Conservation (phyloP, 805 yeast species). For the Candida maesae region DNA sequence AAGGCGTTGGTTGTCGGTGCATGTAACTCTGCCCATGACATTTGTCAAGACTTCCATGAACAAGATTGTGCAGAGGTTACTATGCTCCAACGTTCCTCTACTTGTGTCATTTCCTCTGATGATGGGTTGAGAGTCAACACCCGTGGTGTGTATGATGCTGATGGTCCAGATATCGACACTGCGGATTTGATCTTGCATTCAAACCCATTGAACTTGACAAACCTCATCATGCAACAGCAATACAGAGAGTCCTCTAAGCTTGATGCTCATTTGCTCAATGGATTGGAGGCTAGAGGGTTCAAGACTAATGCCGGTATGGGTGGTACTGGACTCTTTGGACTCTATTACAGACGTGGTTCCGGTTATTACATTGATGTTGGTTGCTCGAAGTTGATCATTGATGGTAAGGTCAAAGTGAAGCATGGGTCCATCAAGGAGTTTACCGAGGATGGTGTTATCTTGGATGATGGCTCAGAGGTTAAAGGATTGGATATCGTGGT, state of each 20-base stretch:
- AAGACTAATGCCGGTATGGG: conserved; percentile 41
- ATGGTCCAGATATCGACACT: conserved; percentile 35
- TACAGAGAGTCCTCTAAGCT: conserved; percentile 30
- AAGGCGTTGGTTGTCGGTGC: conserved; percentile 43
- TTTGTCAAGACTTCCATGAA: conserved; percentile 41
- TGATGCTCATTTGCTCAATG: conserved; percentile 32
- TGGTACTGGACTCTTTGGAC: conserved; percentile 39
- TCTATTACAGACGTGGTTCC: conserved; percentile 39
- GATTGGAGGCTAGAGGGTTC: conserved; percentile 36
- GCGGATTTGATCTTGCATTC: conserved; percentile 38
- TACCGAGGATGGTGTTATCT: conserved; percentile 35
- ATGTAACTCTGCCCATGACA: conserved; percentile 44
- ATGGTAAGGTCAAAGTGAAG: conserved; percentile 37
- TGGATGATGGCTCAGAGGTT: conserved; percentile 36
- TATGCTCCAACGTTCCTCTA: conserved; percentile 43
- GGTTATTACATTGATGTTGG: conserved; percentile 48
- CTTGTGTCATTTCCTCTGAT: conserved; percentile 38
- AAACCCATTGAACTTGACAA: conserved; percentile 33
- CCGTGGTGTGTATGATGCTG: conserved; percentile 34
- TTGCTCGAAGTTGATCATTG: conserved; percentile 36
- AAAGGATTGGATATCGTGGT: conserved; percentile 37
- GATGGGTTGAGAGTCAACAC: conserved; percentile 30
- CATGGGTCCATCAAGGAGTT: conserved; percentile 35
- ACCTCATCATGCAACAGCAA: conserved; percentile 35
- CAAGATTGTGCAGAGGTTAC: conserved; percentile 39